Percentiles rank a stretch among this genome's conserved stretches.
Conservation (phyloP, 306 rosid genomes). For the Medicago truncatula region DNA sequence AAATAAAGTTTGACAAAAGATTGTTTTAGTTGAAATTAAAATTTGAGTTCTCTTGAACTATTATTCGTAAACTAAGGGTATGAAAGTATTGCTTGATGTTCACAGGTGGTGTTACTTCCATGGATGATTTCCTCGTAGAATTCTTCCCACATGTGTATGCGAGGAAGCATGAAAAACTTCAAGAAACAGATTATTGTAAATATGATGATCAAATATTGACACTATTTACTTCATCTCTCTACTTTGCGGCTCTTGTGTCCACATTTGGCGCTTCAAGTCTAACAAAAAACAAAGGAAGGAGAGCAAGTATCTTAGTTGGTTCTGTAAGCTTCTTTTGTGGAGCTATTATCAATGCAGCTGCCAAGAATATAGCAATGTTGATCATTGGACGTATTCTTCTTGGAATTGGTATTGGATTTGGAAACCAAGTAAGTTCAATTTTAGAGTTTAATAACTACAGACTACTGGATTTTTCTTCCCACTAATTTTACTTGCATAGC, state of each 20-base stretch:
- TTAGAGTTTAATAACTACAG: too few species aligned
- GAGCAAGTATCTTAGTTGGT: slow-evolving; percentile 68
- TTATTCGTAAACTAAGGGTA: too few species aligned
- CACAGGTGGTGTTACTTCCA: slow-evolving; percentile 89
- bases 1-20: too few species aligned
- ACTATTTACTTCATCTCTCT: slow-evolving; percentile 78
- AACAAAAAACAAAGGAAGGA: slow-evolving; percentile 39
- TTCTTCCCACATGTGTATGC: slow-evolving; percentile 75
- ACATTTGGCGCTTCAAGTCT: slow-evolving; percentile 70
- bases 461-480: too few species aligned
- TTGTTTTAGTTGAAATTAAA: too few species aligned
- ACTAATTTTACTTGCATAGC: not conserved
- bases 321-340: slow-evolving; percentile 73
- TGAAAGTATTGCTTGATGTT: too few species aligned
- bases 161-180: slow-evolving; percentile 65
- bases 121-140: slow-evolving; percentile 83
- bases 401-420: slow-evolving; percentile 44
- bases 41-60: too few species aligned
- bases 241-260: slow-evolving; percentile 74
- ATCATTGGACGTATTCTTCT: slow-evolving; percentile 70
- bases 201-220: slow-evolving; percentile 78
- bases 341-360: slow-evolving; percentile 67
- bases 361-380: slow-evolving; percentile 65
- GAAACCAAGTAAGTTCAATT: slow-evolving; percentile 60
- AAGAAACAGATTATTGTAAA: slow-evolving; percentile 90